Base-by-base conservation (phyloP, 2,329 filamentous ascomycete species). In the Tolypocladium capitatum region DNA sequence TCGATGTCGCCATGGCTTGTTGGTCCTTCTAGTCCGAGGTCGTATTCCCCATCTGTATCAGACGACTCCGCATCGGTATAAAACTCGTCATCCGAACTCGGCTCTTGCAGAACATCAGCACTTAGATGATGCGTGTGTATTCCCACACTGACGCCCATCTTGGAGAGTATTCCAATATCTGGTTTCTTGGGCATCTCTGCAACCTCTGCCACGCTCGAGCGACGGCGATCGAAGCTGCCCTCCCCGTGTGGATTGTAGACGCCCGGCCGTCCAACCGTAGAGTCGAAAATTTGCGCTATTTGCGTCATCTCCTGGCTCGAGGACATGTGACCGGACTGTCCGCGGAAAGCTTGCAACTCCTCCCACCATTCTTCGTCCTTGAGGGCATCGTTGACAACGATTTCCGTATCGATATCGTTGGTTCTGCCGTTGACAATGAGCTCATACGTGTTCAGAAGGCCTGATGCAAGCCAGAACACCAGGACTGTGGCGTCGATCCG, bases 341-440 rank as follows among this genome's bases (percentile, higher is more conserved):
- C 71, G 28, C 77, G 68, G 11, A 76, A 63, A 40, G 66, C 71
- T 55, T 83, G 80, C 4, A 92, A 68, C 38, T 90, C 83, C 44
- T 82, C 74, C 88, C 88, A 94, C 88, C 88, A 94, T 31, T 83
- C 78, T 56, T 92, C 83, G 10, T 81, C 76, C 53, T 76, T 75
- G 14, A 94, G 66, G 5, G 80, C 74, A 21, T 79, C 73, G 50
- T 87, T 74, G 14, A 92, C 80, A 10, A 78, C 67, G 16, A 74
- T 69, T 40, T 80, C 72, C 4, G 73, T 72, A 45, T 82, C 75
- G 5, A 73, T 68, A 44, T 74, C 72, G 13, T 73, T 65, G 20
- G 68, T 58, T 21, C 74, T 71, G 1, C 86, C 88, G 53, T 92
- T 88, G 45, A 94, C 76, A 48, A 94, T 86, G 28, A 80, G 71